phyloP scores from a whole-genome alignment of 1,139 yeast genomes.

The Keqinozyma sinolaborantium region DNA sequence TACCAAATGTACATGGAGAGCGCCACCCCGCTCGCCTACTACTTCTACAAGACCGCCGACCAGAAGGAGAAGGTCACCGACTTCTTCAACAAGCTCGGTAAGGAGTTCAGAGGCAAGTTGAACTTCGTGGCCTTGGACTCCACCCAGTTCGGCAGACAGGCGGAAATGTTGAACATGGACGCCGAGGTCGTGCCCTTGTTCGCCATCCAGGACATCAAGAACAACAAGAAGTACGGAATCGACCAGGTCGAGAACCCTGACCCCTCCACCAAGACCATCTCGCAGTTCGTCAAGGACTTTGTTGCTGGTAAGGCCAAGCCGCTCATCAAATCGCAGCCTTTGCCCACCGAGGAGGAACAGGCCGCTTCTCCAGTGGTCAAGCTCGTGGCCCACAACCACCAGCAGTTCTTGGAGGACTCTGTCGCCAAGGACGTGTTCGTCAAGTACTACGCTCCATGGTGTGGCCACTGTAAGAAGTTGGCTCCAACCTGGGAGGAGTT shows the following conservation, averaged over 20 bases:
- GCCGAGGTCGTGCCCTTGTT: slow-evolving; percentile 83
- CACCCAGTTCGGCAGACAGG: slow-evolving; percentile 77
- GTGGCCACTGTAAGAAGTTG: slow-evolving; percentile 96
- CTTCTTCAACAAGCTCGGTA: slow-evolving; percentile 60
- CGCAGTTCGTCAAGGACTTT: slow-evolving; percentile 62
- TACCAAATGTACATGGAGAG: slow-evolving; percentile 73
- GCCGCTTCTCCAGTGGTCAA: slow-evolving; percentile 73
- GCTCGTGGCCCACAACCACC: slow-evolving; percentile 84
- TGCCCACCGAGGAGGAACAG: slow-evolving; percentile 64
- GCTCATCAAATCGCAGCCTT: slow-evolving; percentile 77
- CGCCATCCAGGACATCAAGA: slow-evolving; percentile 71
- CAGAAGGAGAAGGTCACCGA: slow-evolving; percentile 58
- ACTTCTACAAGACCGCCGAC: slow-evolving; percentile 71
- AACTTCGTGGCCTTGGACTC: slow-evolving; percentile 92
- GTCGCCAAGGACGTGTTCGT: slow-evolving; percentile 77
- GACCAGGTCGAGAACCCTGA: slow-evolving; percentile 41
- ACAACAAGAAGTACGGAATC: slow-evolving; percentile 75
- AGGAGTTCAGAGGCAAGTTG: slow-evolving; percentile 72
- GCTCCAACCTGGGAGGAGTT: slow-evolving; percentile 92
- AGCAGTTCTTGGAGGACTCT: slow-evolving; percentile 61
- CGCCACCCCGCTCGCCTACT: slow-evolving; percentile 78
- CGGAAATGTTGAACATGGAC: slow-evolving; percentile 81
- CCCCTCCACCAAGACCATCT: slow-evolving; percentile 41
- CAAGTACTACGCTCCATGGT: slow-evolving; percentile 98
- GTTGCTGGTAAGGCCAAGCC: slow-evolving; percentile 65